phyloP scores from a whole-genome alignment of 768 basidiomycete genomes.

The Pluteus cervinus region DNA sequence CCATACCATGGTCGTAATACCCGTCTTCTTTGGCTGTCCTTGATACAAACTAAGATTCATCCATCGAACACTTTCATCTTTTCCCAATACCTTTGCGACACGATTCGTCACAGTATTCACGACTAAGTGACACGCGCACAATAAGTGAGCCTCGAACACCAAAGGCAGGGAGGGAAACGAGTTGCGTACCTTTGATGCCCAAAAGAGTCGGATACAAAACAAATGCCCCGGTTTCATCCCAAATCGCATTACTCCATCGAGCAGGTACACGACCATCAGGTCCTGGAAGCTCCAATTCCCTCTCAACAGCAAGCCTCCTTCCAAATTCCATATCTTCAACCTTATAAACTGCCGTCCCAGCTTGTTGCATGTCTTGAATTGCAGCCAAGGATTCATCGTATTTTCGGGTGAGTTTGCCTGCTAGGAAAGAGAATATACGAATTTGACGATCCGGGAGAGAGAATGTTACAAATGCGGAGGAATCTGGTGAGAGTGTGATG shows the following conservation, averaged over 20 bases:
- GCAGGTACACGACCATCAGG: slow-evolving; percentile 68
- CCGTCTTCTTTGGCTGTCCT: slow-evolving; percentile 87
- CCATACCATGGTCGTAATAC: slow-evolving; percentile 70
- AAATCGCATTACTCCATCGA: slow-evolving; percentile 84
- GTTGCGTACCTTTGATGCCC: slow-evolving; percentile 83
- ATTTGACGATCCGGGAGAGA: slow-evolving; percentile 93
- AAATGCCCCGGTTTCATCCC: slow-evolving; percentile 97
- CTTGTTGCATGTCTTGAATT: slow-evolving; percentile 98
- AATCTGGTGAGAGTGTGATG: slow-evolving; percentile 85
- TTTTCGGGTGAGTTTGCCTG: slow-evolving; percentile 83
- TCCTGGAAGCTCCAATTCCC: slow-evolving; percentile 82
- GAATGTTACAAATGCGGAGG: slow-evolving; percentile 86
- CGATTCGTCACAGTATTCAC: slow-evolving; percentile 94
- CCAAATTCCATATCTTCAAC: slow-evolving; percentile 99
- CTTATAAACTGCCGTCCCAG: slow-evolving; percentile 85
- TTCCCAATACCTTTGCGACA: slow-evolving; percentile 81
- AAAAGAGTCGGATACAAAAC: slow-evolving; percentile 89
- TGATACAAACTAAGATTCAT: slow-evolving; percentile 88
- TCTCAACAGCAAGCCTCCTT: slow-evolving; percentile 86
- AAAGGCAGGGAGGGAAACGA: background rate
- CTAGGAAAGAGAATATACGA: slow-evolving; percentile 87
- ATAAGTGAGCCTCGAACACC: background rate
- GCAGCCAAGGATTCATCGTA: slow-evolving; percentile 94
- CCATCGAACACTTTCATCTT: slow-evolving; percentile 91
- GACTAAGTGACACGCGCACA: slow-evolving; percentile 51